Conservation (phyloP, 306 rosid species). For the Citrullus mucosospermus region DNA sequence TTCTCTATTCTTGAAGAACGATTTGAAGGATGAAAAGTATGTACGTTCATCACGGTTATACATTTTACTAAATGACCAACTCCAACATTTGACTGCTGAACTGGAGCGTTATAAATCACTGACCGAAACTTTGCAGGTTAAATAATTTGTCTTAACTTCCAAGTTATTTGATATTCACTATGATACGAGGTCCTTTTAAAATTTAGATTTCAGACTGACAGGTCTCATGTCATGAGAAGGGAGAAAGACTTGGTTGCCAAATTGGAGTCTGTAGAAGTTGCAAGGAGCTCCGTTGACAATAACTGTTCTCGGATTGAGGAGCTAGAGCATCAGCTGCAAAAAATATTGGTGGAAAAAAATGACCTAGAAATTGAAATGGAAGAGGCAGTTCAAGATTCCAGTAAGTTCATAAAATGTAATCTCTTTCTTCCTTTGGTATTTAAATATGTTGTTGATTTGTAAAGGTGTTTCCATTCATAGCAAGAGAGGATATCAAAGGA, state of each 20-base stretch:
- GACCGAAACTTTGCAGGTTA: slow-evolving; percentile 73
- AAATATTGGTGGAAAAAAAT: slow-evolving; percentile 52
- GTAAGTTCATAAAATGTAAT: slow-evolving; percentile 25
- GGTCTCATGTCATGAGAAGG: slow-evolving; percentile 50
- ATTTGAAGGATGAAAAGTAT: slow-evolving; percentile 72
- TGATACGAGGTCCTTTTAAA: slow-evolving; percentile 5
- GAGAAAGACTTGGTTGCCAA: slow-evolving; percentile 66
- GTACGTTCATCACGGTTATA: slow-evolving; percentile 55
- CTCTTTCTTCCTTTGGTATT: slow-evolving; percentile 9
- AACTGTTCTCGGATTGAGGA: slow-evolving; percentile 51
- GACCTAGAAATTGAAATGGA: slow-evolving; percentile 72
- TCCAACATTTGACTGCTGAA: slow-evolving; percentile 81
- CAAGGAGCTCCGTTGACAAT: slow-evolving; percentile 45
- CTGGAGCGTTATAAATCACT: slow-evolving; percentile 47
- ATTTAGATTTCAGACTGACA: slow-evolving; percentile 51
- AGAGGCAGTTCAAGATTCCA: slow-evolving; percentile 77
- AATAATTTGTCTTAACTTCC: slow-evolving; percentile 10
- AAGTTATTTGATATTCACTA: slow-evolving; percentile 6
- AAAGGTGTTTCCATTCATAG: slow-evolving; percentile 33
- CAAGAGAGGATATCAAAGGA: slow-evolving; percentile 78
- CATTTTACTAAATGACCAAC: slow-evolving; percentile 70
- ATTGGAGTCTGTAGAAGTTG: slow-evolving; percentile 48
- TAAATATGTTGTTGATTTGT: slow-evolving; percentile 16
- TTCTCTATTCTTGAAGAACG: slow-evolving; percentile 38
- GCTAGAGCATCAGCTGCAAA: slow-evolving; percentile 71